Base-by-base conservation (phyloP, 2,329 filamentous ascomycete species). In the Chaetothyriales sp. region DNA sequence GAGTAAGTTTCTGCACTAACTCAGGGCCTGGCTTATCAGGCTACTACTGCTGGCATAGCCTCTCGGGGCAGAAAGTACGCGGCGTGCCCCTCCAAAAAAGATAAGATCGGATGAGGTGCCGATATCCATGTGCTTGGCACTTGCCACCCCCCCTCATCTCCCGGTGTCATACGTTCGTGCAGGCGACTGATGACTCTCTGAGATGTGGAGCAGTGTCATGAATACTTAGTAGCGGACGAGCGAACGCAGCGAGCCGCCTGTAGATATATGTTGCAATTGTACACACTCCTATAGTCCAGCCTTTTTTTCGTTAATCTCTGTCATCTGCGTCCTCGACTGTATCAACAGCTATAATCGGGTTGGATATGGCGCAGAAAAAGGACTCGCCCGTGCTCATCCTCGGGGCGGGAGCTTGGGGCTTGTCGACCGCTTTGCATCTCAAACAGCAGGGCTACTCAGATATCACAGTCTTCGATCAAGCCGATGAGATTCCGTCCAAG, bases 371-470 rank as follows among this genome's bases (percentile, higher is more conserved):
- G 18, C 10, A 15, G 3, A 44, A 56, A 36, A 59, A 54, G 22
- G 18, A 22, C 18, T 50, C 49, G 39, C 46, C 61, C 19, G 61
- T 75, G 44, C 62, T 73, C 18, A 64, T 74, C 25, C 68, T 73
- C n/a, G 73, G 73, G 26, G 72, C 70, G 8, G 70, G 70, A 44
- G 70, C 70, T 5, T 68, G 70, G 52, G 70, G 71, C 10, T 66
- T 70, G 2, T 73, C 70, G 5, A 74, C 71, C 0, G 71, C 71
- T 2, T 61, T 73, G 15, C 71, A 73, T 57, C 67, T 74, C 1
- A 47, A 68, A 36, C 64, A 70, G 7, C 57, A 60, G 3, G 70
- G 71, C 5, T 73, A 73, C 56, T 67, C 66, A 0, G 70, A 73
- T 49, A 66, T 74, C 49, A 73, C 69, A 1, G 69, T 73, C 8